phyloP scores from a whole-genome alignment of 2,329 filamentous ascomycete species.

The Xylariaceae sp. region DNA sequence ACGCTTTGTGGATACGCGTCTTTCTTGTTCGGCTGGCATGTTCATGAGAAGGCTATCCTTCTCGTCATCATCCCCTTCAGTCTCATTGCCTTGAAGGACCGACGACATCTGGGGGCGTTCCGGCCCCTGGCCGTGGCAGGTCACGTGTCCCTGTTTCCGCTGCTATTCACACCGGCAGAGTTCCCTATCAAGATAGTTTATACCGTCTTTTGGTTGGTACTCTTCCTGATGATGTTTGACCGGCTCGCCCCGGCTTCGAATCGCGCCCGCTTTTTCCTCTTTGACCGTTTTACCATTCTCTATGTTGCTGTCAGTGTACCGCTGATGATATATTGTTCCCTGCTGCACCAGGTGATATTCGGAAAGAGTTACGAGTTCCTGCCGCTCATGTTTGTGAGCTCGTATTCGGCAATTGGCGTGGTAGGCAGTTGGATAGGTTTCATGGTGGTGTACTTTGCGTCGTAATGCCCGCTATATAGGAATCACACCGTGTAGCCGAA shows the following conservation, averaged over 20 bases:
- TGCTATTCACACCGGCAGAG: constrained; percentile 87
- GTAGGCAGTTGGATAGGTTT: constrained; percentile 95
- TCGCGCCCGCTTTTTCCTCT: constrained; percentile 76
- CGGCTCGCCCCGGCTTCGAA: constrained; percentile 78
- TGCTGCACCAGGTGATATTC: constrained; percentile 80
- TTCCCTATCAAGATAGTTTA: constrained; percentile 94
- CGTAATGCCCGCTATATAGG: constrained; percentile 26
- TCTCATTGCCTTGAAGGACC: constrained; percentile 82
- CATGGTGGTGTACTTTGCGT: constrained; percentile 81
- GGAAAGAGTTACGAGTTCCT: constrained; percentile 82
- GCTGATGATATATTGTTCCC: constrained; percentile 80
- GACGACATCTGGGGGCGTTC: constrained; percentile 88
- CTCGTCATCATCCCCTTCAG: constrained; percentile 94
- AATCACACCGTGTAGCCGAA: neutral
- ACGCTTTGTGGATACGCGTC: constrained; percentile 94
- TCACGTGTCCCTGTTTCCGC: constrained; percentile 90
- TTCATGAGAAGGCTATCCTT: constrained; percentile 95
- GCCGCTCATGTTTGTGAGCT: constrained; percentile 94
- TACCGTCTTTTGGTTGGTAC: constrained; percentile 84
- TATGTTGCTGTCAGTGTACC: constrained; percentile 91
- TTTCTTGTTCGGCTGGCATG: constrained; percentile 97
- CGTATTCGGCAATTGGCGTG: constrained; percentile 90
- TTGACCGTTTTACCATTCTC: constrained; percentile 84
- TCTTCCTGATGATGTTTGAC: constrained; percentile 85
- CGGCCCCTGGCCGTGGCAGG: constrained; percentile 87